Conservation (phyloP, 2,329 filamentous ascomycete genomes). For the Calcarisporium arbuscula region DNA sequence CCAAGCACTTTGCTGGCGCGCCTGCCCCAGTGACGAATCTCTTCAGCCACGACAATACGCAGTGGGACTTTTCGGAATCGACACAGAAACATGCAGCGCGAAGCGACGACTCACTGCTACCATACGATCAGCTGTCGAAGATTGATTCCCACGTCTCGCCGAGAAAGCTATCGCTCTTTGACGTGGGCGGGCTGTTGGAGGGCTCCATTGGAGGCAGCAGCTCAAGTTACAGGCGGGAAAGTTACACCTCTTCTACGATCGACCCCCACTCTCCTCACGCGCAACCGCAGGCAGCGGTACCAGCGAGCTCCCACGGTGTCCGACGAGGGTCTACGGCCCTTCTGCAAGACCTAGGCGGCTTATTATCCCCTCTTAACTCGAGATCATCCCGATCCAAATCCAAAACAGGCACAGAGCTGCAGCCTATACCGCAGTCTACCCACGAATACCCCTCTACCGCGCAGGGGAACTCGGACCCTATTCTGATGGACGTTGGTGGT, state of each 20-base stretch:
- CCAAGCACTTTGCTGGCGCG: constrained; percentile 24
- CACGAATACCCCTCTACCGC: constrained; percentile 25
- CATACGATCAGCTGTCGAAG: constrained; percentile 26
- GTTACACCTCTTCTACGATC: constrained; percentile 32
- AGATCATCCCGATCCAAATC: constrained; percentile 23
- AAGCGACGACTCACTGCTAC: constrained; percentile 39
- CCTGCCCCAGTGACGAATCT: constrained; percentile 28
- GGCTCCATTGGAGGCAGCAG: constrained; percentile 26
- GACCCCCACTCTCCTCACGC: constrained; percentile 30
- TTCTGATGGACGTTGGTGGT: constrained; percentile 33
- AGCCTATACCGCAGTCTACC: constrained; percentile 37
- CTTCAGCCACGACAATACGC: constrained; percentile 30
- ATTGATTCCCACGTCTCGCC: constrained; percentile 15
- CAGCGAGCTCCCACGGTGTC: constrained; percentile 38
- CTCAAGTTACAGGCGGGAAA: constrained; percentile 31
- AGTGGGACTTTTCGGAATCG: constrained; percentile 42
- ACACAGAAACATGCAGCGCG: constrained; percentile 29
- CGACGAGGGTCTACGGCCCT: constrained; percentile 50
- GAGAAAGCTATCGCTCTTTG: constrained; percentile 68
- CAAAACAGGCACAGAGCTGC: constrained; percentile 35
- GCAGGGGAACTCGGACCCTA: constrained; percentile 22
- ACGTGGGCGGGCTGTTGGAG: constrained; percentile 71
- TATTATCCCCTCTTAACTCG: constrained; percentile 37
- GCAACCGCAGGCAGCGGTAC: constrained; percentile 35
- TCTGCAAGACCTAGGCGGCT: constrained; percentile 52